phyloP scores from a whole-genome alignment of 371 early-diverging fungal species.

The Blakeslea trispora region DNA sequence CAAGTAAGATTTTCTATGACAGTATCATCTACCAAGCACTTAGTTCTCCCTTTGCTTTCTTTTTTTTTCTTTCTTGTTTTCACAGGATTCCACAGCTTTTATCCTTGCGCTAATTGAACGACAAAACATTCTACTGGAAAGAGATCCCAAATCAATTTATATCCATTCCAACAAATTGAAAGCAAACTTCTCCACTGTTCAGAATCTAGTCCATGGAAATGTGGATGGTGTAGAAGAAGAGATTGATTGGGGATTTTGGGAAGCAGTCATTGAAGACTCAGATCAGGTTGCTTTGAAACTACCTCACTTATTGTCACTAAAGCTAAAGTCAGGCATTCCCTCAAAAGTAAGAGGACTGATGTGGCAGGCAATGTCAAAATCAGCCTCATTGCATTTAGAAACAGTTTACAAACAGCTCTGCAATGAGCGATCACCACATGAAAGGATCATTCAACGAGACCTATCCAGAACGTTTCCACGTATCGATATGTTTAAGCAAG shows the following conservation, averaged over 20 bases:
- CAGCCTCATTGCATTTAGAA: slow-evolving; percentile 76
- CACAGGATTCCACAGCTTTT: slow-evolving; percentile 56
- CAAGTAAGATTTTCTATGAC: slow-evolving; percentile 26
- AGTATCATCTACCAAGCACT: neutral
- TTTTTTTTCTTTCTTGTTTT: slow-evolving; percentile 9
- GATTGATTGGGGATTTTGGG: slow-evolving; percentile 93
- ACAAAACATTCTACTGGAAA: slow-evolving; percentile 56
- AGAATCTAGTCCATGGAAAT: slow-evolving; percentile 41
- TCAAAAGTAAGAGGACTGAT: slow-evolving; percentile 81
- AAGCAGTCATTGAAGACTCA: slow-evolving; percentile 84
- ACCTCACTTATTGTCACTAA: slow-evolving; percentile 64
- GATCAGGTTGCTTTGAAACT: slow-evolving; percentile 57
- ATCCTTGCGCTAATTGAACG: slow-evolving; percentile 61
- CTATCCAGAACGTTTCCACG: slow-evolving; percentile 90
- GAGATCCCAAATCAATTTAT: slow-evolving; percentile 58
- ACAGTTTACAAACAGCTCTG: slow-evolving; percentile 82
- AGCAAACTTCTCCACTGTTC: slow-evolving; percentile 53
- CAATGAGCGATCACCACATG: slow-evolving; percentile 80
- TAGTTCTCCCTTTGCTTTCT: slow-evolving; percentile 1
- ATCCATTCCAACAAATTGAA: slow-evolving; percentile 56
- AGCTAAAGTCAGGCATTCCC: slow-evolving; percentile 85
- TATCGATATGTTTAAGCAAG: slow-evolving; percentile 81
- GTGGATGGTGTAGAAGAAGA: slow-evolving; percentile 33
- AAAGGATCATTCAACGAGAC: slow-evolving; percentile 88
- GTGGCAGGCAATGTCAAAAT: slow-evolving; percentile 90